phyloP scores from a whole-genome alignment of 139 green algal species.

The Picocystis salinarum region DNA sequence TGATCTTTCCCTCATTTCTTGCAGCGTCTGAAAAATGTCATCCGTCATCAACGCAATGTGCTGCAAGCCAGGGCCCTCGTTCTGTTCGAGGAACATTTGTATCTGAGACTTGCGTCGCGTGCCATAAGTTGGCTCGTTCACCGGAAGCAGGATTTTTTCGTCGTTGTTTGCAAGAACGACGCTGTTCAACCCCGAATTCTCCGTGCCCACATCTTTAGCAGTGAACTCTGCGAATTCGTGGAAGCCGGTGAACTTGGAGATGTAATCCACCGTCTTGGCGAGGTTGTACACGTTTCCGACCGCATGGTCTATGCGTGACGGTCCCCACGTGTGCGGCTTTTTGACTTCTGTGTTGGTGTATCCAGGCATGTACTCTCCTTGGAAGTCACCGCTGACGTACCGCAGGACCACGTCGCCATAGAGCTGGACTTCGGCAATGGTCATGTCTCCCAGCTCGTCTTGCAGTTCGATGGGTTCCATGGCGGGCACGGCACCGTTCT shows the following conservation, averaged over 20 bases:
- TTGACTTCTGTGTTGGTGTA: slow-evolving; percentile 1
- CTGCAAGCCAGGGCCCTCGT: slow-evolving; percentile 78
- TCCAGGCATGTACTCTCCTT: slow-evolving; percentile 41
- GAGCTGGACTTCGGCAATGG: slow-evolving; percentile 61
- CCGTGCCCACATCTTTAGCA: slow-evolving; percentile 85
- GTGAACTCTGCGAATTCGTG: slow-evolving; percentile 97
- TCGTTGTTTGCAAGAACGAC: slow-evolving; percentile 79
- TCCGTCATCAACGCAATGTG: slow-evolving; percentile 90
- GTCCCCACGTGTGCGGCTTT: slow-evolving; percentile 35
- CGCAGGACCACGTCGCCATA: slow-evolving; percentile 91
- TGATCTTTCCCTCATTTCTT: slow-evolving; percentile 28
- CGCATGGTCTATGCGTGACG: slow-evolving; percentile 76
- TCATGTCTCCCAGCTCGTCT: too few species aligned
- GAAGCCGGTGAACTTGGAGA: slow-evolving; percentile 66
- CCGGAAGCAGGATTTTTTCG: slow-evolving; percentile 80
- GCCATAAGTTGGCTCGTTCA: slow-evolving; percentile 92
- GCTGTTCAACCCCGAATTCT: slow-evolving; percentile 75
- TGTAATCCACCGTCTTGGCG: slow-evolving; percentile 54
- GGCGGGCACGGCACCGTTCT: slow-evolving; percentile 44
- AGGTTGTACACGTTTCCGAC: slow-evolving; percentile 86
- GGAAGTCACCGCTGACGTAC: slow-evolving; percentile 31
- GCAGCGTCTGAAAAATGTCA: slow-evolving; percentile 80
- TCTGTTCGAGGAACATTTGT: slow-evolving; percentile 91
- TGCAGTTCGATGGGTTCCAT: slow-evolving; percentile 29
- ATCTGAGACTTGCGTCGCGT: slow-evolving; percentile 68